Evolutionary conservation across 495 filamentous ascomycete genomes (phyloP).

Genomic region (Penicillium verhagenii): DNA sequence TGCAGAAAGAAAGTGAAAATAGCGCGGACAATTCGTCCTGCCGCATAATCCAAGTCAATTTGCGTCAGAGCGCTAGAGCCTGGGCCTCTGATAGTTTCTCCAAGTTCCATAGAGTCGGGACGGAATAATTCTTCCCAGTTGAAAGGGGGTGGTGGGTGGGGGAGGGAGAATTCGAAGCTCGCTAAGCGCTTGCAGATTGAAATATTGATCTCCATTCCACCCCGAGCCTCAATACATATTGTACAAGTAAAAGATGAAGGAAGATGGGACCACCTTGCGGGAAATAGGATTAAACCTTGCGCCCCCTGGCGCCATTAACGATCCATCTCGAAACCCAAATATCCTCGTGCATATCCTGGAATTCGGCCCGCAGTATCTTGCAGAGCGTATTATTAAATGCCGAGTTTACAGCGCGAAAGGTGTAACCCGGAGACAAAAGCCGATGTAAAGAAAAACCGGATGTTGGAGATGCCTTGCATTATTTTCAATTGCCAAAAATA

Average conservation of each 20-base stretch:
- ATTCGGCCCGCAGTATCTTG: constrained; percentile 13
- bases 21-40: not conserved
- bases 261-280: not conserved
- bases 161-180: too few relatives aligned
- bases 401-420: not conserved
- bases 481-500: too few relatives aligned
- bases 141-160: too few relatives aligned
- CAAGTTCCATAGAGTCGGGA: not conserved
- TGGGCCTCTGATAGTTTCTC: not conserved
- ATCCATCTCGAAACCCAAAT: constrained; percentile 1
- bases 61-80: too few relatives aligned
- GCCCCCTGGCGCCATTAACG: constrained; percentile 13
- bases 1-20: not conserved
- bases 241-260: not conserved
- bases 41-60: not conserved
- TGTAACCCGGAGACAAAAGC: too few relatives aligned
- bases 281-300: constrained; percentile 7
- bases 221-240: not conserved
- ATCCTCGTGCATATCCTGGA: constrained; percentile 21
- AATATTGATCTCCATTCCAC: not conserved
- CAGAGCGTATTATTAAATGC: not conserved
- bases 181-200: not conserved
- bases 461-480: not conserved
- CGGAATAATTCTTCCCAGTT: too few relatives aligned
- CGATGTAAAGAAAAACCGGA: not conserved